Evolutionary conservation across 768 basidiomycete genomes (phyloP).

Genomic region (Pisolithus orientalis): DNA sequence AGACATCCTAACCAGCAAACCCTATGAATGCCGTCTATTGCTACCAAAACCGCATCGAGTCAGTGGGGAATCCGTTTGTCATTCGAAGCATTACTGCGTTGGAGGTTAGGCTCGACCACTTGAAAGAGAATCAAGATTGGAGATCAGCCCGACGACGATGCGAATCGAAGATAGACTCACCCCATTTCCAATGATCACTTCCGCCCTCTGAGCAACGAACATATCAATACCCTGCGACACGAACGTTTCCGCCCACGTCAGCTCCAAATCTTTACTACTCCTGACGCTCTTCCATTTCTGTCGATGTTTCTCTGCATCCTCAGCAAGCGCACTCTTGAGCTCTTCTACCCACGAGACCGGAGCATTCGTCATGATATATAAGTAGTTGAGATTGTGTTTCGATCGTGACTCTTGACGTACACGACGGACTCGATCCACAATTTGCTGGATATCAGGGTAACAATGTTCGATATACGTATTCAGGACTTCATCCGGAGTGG

Average conservation of each 20-base stretch:
- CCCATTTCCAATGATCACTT: constrained; percentile 50
- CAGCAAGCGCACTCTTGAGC: constrained; percentile 31
- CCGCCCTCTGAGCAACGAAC: constrained; percentile 40
- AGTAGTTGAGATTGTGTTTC: constrained; percentile 22
- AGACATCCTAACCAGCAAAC: too few relatives aligned
- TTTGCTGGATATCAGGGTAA: constrained; percentile 37
- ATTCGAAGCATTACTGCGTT: constrained; percentile 35
- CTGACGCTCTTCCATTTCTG: constrained; percentile 35
- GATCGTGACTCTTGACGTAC: constrained; percentile 21
- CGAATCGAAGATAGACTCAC: constrained; percentile 23
- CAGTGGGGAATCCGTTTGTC: constrained; percentile 19
- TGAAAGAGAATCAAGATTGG: too few relatives aligned
- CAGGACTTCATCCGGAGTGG: constrained; percentile 12
- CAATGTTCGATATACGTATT: constrained; percentile 33
- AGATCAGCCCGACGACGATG: neutral
- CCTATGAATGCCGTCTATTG: neutral
- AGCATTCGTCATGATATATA: constrained; percentile 49
- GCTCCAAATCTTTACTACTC: constrained; percentile 37
- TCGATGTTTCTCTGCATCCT: constrained; percentile 3
- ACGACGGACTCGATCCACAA: constrained; percentile 33
- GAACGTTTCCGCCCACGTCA: constrained; percentile 38
- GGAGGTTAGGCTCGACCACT: constrained; percentile 40
- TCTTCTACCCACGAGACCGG: constrained; percentile 34
- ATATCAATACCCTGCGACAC: constrained; percentile 46
- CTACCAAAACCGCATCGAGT: constrained; percentile 33